A percentile compares a stretch with the other conserved stretches of the same genome.
Conservation (phyloP, 768 basidiomycete species). For the Collybia sordida region DNA sequence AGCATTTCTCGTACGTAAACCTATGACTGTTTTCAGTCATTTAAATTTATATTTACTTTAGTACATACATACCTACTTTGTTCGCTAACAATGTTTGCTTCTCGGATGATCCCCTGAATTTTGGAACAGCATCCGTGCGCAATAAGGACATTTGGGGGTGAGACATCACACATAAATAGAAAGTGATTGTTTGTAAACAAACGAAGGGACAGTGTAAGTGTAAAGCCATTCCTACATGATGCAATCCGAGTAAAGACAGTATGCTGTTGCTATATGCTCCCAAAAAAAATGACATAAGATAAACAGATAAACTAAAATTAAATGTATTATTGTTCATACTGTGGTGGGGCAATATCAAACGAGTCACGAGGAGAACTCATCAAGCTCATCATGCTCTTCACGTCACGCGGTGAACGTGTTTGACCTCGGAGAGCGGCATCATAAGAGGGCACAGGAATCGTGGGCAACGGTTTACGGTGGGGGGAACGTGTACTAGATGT, state of each 20-base stretch:
- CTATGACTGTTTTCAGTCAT: not conserved
- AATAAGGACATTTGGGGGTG: no score
- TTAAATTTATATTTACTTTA: no score
- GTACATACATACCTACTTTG: no score
- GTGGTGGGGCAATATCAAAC: constrained; percentile 11
- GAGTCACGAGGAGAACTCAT: not conserved
- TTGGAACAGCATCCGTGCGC: no score
- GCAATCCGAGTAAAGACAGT: no score
- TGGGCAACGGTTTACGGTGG: constrained; percentile 14
- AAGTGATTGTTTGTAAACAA: not conserved
- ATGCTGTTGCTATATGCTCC: not conserved
- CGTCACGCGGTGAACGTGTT: constrained; percentile 4
- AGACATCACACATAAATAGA: not conserved
- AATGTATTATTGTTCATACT: constrained; percentile 14
- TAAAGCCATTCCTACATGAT: no score
- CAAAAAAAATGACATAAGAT: not conserved
- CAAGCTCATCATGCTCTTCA: constrained; percentile 4
- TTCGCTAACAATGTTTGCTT: no score
- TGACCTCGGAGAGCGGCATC: constrained; percentile 9
- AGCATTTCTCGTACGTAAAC: not conserved
- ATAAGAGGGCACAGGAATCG: constrained; percentile 15
- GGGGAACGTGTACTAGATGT: constrained; percentile 6
- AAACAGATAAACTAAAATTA: not conserved
- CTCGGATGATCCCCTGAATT: no score
- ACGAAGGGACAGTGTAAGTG: not conserved